Evolutionary conservation across 441 rosid species (phyloP), one percentile per base, ranked within the genome.

Genomic region (Breynia disticha): DNA sequence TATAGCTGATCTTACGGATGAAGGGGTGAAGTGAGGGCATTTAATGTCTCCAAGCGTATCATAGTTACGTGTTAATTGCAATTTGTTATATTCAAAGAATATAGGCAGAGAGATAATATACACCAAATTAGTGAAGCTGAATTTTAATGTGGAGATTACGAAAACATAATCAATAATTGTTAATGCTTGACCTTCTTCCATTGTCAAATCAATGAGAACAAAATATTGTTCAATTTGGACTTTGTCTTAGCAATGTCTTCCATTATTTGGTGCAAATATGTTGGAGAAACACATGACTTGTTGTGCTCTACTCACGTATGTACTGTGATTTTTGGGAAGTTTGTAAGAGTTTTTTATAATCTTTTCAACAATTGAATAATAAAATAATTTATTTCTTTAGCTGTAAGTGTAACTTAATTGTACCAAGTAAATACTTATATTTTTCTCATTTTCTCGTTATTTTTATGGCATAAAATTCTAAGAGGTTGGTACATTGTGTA

Each of bases 211-310:
- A 61, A 46, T 17, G 44, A 19, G 16, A 46, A 46, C 44, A 16
- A 16, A 17, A 45, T n/a, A 35, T 18, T 56, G 52, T 52, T 61
- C 6, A 43, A 16, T 14, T 19, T 48, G 11, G 3, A 22, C 14
- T 60, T 45, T 61, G 54, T 62, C 46, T 19, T 10, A 0, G 16
- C 52, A 28, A 32, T 66, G 58, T 38, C 50, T 55, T 37, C 17
- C 18, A 39, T 45, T n/a, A 52, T 59, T n/a, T n/a, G 18, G 22
- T n/a, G 53, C 68, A 66, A 46, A 43, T 32, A 55, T 51, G 62
- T 24, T 52, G 45, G 46, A 12, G 15, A 46, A 58, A 55, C 64
- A 61, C 70, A 50, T 42, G 65, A 57, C 24, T 60, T 59, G 62
- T 39, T 24, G 32, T 39, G 43, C 5, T 14, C 43, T 39, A 8